phyloP scores from a whole-genome alignment of 331 rosid species.

The Rosa hybrid region DNA sequence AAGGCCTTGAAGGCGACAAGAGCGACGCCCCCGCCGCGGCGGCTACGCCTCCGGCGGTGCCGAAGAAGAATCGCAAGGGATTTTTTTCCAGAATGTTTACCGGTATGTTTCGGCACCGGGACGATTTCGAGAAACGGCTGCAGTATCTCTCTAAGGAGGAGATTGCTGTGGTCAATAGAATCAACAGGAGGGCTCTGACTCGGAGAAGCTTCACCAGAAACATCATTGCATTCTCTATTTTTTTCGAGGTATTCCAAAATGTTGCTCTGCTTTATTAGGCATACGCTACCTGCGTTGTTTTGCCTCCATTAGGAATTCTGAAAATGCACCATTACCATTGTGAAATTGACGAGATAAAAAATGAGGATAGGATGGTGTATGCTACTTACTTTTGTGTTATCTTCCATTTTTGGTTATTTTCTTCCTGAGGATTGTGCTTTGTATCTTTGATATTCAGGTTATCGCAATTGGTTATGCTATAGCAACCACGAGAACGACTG shows the following conservation, averaged over 20 bases:
- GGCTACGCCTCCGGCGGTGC: constrained; percentile 8
- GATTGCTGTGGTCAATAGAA: constrained; percentile 61
- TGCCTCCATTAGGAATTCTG: background rate
- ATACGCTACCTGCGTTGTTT: no score
- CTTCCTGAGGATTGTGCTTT: background rate
- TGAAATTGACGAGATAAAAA: background rate
- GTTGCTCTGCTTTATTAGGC: background rate
- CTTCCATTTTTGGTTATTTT: background rate
- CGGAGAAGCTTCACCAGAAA: constrained; percentile 57
- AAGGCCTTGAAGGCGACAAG: constrained; percentile 56
- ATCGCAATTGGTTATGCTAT: constrained; percentile 84
- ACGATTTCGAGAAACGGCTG: constrained; percentile 95
- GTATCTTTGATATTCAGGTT: constrained; percentile 54
- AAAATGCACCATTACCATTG: background rate
- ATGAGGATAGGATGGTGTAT: background rate
- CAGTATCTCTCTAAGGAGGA: constrained; percentile 87
- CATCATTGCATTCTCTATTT: constrained; percentile 58
- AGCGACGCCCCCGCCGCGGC: constrained; percentile 32
- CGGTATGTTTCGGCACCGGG: constrained; percentile 68
- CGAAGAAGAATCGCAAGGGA: constrained; percentile 62
- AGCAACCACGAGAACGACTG: constrained; percentile 63
- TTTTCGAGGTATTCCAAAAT: constrained; percentile 65
- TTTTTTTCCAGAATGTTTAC: constrained; percentile 68
- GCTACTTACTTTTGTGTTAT: background rate
- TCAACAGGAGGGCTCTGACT: constrained; percentile 63